Evolutionary conservation across 805 yeast species (phyloP).

Genomic region (Cyberlindnera nakhonratchasimensis): DNA sequence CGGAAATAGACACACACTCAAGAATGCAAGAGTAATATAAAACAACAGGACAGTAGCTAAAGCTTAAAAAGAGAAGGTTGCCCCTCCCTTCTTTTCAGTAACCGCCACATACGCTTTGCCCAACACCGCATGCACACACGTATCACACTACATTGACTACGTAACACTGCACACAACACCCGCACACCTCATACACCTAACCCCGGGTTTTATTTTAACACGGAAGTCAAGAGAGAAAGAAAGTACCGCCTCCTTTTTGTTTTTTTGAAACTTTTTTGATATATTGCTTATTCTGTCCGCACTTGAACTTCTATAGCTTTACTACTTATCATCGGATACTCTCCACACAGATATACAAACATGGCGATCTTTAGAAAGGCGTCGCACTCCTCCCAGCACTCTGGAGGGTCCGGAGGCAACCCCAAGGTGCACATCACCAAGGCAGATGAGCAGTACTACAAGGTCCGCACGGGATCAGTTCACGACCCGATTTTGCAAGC

Average conservation of each 20-base stretch:
- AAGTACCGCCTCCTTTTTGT: neutral
- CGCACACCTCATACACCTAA: neutral
- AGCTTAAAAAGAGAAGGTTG: too few relatives aligned
- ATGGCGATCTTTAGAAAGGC: conserved; percentile 47
- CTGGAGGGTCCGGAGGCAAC: conserved; percentile 29
- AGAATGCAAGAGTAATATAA: too few relatives aligned
- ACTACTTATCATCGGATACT: neutral
- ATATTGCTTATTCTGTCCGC: too few relatives aligned
- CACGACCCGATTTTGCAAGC: conserved; percentile 93
- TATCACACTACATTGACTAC: too few relatives aligned
- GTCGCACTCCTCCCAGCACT: conserved; percentile 29
- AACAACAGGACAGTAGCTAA: too few relatives aligned
- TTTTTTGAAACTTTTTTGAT: neutral
- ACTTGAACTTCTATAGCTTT: neutral
- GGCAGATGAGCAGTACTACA: conserved; percentile 51
- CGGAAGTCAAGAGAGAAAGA: neutral
- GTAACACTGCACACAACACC: neutral
- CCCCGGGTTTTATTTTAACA: neutral
- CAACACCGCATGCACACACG: too few relatives aligned
- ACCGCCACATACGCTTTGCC: too few relatives aligned
- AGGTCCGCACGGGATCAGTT: conserved; percentile 63
- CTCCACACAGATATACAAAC: neutral
- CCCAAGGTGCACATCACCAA: conserved; percentile 42
- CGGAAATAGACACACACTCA: too few relatives aligned
- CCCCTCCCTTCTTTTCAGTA: too few relatives aligned